Evolutionary conservation across 2,329 filamentous ascomycete genomes (phyloP), one percentile per base, ranked within the genome.

Genomic region (Diaporthe sp.): DNA sequence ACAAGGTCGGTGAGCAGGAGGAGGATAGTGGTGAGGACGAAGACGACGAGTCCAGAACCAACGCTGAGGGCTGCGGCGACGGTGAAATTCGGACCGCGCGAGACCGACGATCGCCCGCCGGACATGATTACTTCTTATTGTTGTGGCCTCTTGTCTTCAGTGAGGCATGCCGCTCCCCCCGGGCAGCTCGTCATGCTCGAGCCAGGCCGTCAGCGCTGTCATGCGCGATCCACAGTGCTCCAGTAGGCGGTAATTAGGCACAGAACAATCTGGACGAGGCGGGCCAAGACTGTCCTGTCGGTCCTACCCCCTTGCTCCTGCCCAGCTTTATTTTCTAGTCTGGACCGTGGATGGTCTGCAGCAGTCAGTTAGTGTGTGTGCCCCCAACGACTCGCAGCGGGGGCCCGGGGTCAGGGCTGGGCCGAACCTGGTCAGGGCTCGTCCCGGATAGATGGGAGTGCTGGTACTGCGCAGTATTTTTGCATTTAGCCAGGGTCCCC

Each of bases 401-500:
- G n/a, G 60, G 49, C 55, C 61, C 25, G 49, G 13, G 55, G 55
- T n/a, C 57, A 68, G 22, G 62, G 31, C 31, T 37, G 12, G 60
- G 9, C 39, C 60, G 39, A 62, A 62, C 39, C 60, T 62, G 31
- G 65, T 39, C 67, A 60, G 53, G 67, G 58, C 37, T 31, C 46
- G 61, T 75, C 60, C 57, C 58, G 67, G 58, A 44, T 46, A 57
- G 73, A 75, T 62, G 73, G 68, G 71, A 51, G 39, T 57, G 25
- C 46, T 37, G 34, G 22, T 15, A 12, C 61, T 31, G 60, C 39
- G 60, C 39, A 65, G 25, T 65, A 34, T 44, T 70, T 55, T 73
- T 71, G 57, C 15, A 65, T 76, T 74, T 65, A 76, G n/a, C 62
- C 74, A 72, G 71, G 42, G 42, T 49, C 55, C 31, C 46, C 46